These are phyloP conservation scores for Backusella liffmaniae DNA, from an alignment of 192 early-diverging fungal species.

Conservation along the genomic window DNA sequence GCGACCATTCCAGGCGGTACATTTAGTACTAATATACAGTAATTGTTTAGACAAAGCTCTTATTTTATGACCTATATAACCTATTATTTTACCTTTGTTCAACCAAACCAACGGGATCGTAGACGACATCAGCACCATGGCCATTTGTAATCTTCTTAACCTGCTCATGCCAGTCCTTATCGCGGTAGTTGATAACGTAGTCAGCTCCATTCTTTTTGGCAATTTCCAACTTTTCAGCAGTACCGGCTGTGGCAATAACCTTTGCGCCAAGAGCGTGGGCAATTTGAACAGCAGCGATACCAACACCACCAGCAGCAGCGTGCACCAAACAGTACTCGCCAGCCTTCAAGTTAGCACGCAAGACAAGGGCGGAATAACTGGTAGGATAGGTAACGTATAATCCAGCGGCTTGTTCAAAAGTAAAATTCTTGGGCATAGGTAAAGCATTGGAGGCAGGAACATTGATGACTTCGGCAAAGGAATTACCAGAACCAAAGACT, in stretches of 20 bases:
- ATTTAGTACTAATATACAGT: conserved; percentile 26
- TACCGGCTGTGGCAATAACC: conserved; percentile 83
- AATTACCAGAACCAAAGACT: conserved; percentile 74
- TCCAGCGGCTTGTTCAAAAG: conserved; percentile 78
- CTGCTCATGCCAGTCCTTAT: conserved; percentile 61
- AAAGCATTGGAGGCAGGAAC: conserved; percentile 56
- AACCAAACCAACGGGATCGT: conserved; percentile 79
- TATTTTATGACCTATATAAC: background rate
- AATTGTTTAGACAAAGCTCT: background rate
- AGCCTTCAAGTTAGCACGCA: conserved; percentile 56
- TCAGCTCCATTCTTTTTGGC: conserved; percentile 74
- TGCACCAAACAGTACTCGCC: conserved; percentile 87
- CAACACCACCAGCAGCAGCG: conserved; percentile 89
- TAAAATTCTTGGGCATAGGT: conserved; percentile 62
- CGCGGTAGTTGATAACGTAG: conserved; percentile 78
- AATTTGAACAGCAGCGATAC: conserved; percentile 85
- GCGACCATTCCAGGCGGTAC: conserved; percentile 79
- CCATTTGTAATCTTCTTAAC: conserved; percentile 67
- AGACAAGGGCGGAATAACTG: conserved; percentile 70
- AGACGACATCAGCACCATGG: conserved; percentile 77
- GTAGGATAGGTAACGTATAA: conserved; percentile 78
- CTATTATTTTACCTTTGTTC: conserved; percentile 26
- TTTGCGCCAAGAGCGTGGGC: conserved; percentile 70
- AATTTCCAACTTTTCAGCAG: conserved; percentile 67
- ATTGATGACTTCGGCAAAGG: conserved; percentile 77